Conservation (phyloP, 768 basidiomycete species). For the Collybiopsis luxurians region DNA sequence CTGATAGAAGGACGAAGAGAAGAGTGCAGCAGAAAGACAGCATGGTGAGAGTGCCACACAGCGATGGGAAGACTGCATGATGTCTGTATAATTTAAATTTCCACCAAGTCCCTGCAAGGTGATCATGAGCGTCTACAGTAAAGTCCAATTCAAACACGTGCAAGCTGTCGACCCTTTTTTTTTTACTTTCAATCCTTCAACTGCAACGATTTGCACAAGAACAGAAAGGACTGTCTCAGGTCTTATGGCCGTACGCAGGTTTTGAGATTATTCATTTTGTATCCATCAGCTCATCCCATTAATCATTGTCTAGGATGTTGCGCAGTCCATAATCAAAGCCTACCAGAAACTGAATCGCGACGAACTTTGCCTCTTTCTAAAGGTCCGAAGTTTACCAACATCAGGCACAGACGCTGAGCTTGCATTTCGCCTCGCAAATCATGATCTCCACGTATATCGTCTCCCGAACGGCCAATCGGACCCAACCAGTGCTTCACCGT, state of each 20-base stretch:
- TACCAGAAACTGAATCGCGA: slow-evolving; percentile 65
- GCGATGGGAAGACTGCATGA: too few relatives aligned
- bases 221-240: too few relatives aligned
- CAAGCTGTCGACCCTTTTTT: too few relatives aligned
- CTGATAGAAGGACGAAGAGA: neutral
- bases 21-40: neutral
- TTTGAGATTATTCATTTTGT: slow-evolving; percentile 7
- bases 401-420: slow-evolving; percentile 63
- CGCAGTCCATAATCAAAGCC: slow-evolving; percentile 51
- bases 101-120: too few relatives aligned
- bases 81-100: neutral
- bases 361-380: slow-evolving; percentile 74
- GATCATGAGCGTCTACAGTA: too few relatives aligned
- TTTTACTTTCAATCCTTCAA: too few relatives aligned
- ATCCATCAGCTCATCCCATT: slow-evolving; percentile 15
- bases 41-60: slow-evolving; percentile 1
- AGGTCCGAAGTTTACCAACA: slow-evolving; percentile 66
- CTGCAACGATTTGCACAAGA: too few relatives aligned
- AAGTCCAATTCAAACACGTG: too few relatives aligned
- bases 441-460: slow-evolving; percentile 74
- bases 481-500: slow-evolving; percentile 26
- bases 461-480: slow-evolving; percentile 39
- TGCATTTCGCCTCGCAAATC: slow-evolving; percentile 67
- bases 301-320: slow-evolving; percentile 27
- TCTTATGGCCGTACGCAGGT: slow-evolving; percentile 38